Conservation (phyloP, 257 asterid species). For the Cinchona pubescens region DNA sequence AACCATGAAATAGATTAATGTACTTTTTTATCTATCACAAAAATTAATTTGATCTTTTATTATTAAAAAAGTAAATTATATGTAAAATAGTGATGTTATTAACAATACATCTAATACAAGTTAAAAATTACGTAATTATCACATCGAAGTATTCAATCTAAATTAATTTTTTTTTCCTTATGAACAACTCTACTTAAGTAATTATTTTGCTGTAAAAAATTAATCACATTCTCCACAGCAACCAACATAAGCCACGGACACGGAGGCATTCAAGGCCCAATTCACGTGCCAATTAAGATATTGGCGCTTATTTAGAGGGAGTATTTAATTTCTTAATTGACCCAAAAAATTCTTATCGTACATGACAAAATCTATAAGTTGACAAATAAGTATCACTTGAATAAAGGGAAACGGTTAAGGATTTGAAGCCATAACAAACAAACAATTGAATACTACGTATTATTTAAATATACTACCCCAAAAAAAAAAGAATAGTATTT, state of each 20-base stretch:
- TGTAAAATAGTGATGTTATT: too few relatives aligned
- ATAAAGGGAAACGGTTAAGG: background rate
- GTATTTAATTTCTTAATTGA: background rate
- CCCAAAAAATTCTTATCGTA: background rate
- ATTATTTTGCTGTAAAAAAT: background rate
- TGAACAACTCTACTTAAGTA: too few relatives aligned
- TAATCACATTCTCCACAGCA: background rate
- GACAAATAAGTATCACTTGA: background rate
- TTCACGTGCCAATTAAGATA: background rate
- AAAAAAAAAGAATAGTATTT: too few relatives aligned
- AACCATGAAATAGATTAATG: background rate
- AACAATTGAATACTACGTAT: background rate
- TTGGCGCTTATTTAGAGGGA: too few relatives aligned
- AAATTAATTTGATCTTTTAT: too few relatives aligned
- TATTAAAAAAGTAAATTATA: too few relatives aligned
- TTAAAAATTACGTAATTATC: too few relatives aligned
- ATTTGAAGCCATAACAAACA: background rate
- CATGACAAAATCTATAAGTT: background rate
- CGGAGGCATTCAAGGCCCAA: background rate
- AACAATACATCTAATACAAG: too few relatives aligned
- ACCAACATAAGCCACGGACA: background rate
- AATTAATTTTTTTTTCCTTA: too few relatives aligned
- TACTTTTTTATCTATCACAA: too few relatives aligned
- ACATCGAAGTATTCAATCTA: background rate
- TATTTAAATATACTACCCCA: background rate